Percentiles rank a stretch among this genome's conserved stretches.
Conservation (phyloP, 106 monocot genomes). For the Dendrobium nobile region DNA sequence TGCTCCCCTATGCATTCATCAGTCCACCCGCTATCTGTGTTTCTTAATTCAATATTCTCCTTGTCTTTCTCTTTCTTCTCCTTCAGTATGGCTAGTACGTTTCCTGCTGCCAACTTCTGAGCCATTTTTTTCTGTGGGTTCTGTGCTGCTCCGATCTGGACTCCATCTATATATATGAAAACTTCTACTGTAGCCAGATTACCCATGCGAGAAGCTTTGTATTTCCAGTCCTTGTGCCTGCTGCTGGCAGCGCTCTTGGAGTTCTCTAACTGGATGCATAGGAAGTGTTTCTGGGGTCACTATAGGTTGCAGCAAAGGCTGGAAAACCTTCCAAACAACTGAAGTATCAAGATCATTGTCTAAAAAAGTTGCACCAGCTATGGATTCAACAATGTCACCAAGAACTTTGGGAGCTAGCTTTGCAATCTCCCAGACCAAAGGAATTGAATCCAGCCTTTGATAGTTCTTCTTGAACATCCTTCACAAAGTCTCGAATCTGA, state of each 20-base stretch:
- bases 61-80: slow-evolving; percentile 59
- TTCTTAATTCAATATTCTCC: slow-evolving; percentile 20
- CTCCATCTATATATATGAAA: slow-evolving; percentile 53
- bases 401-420: slow-evolving; percentile 99
- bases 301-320: slow-evolving; percentile 87
- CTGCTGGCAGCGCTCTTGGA: slow-evolving; percentile 96
- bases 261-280: slow-evolving; percentile 95
- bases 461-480: slow-evolving; percentile 83
- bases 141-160: slow-evolving; percentile 81
- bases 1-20: slow-evolving; percentile 92
- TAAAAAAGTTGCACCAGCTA: slow-evolving; percentile 89
- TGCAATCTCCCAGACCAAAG: slow-evolving; percentile 94
- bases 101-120: slow-evolving; percentile 89
- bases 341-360: slow-evolving; percentile 66
- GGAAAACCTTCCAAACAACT: slow-evolving; percentile 82
- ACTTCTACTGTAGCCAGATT: slow-evolving; percentile 84
- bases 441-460: slow-evolving; percentile 79
- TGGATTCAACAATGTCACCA: slow-evolving; percentile 94
- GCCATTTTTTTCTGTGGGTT: slow-evolving; percentile 99
- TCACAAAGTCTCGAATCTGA: slow-evolving; percentile 96
- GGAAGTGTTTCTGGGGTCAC: slow-evolving; percentile 95
- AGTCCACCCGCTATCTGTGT: slow-evolving; percentile 72
- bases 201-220: slow-evolving; percentile 65
- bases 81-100: slow-evolving; percentile 67
- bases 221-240: slow-evolving; percentile 80